Evolutionary conservation across 2,329 filamentous ascomycete species (phyloP).

Genomic region (Nigrospora osmanthi): DNA sequence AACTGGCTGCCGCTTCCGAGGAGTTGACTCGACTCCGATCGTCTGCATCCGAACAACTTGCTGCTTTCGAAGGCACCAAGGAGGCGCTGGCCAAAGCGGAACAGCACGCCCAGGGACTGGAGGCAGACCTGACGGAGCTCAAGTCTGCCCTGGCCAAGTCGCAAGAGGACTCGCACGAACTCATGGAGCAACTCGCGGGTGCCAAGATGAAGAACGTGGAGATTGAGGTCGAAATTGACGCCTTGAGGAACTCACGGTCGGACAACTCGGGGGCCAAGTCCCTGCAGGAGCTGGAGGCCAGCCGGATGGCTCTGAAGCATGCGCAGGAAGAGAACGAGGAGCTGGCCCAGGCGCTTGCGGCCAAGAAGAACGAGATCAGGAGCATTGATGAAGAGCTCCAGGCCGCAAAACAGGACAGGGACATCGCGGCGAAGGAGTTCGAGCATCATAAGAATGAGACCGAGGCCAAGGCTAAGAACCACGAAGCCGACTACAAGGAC

Average conservation of each 20-base stretch:
- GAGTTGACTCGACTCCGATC: constrained; percentile 22
- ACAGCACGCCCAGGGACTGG: constrained; percentile 16
- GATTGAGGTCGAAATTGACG: constrained; percentile 53
- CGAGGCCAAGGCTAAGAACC: constrained; percentile 44
- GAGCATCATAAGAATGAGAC: constrained; percentile 43
- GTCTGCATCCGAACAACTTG: constrained; percentile 20
- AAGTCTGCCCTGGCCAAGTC: constrained; percentile 32
- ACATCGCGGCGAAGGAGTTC: constrained; percentile 37
- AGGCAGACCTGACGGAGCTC: constrained; percentile 24
- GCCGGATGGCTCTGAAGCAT: constrained; percentile 27
- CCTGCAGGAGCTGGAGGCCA: constrained; percentile 32
- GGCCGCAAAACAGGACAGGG: constrained; percentile 24
- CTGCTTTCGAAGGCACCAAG: constrained; percentile 25
- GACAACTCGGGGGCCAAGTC: constrained; percentile 48
- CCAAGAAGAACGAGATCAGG: constrained; percentile 17
- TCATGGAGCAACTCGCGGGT: constrained; percentile 46
- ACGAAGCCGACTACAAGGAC: constrained; percentile 52
- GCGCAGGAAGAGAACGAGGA: constrained; percentile 11
- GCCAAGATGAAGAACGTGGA: constrained; percentile 55
- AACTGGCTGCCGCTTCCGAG: constrained; percentile 16
- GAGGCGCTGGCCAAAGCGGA: constrained; percentile 21
- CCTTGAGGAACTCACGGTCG: constrained; percentile 44
- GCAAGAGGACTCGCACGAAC: constrained; percentile 38
- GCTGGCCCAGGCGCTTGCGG: constrained; percentile 15
- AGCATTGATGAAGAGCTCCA: constrained; percentile 13